A percentile compares a stretch with the other conserved stretches of the same genome.
Conservation (phyloP, 306 rosid genomes). For the Castanopsis chinensis region DNA sequence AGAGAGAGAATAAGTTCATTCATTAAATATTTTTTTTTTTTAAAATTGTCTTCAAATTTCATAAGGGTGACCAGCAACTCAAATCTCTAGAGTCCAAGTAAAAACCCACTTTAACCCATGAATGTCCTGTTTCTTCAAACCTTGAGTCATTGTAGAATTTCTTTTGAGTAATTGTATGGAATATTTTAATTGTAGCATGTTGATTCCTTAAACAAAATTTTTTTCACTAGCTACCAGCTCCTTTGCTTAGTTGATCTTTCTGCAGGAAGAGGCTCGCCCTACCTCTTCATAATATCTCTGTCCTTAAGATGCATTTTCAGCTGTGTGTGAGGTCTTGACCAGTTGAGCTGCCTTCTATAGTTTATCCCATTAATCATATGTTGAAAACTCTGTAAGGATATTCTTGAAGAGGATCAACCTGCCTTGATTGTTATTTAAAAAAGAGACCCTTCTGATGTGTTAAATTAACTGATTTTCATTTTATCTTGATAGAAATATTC, state of each 20-base stretch:
- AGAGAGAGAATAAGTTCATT: no score
- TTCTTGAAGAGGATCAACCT: no score
- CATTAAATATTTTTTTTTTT: no score
- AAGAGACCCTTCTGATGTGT: no score
- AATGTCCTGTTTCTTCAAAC: not conserved
- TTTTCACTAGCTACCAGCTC: not conserved
- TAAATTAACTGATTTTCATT: not conserved
- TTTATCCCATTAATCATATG: no score
- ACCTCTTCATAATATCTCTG: not conserved
- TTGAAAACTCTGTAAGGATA: no score
- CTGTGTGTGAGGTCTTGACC: not conserved
- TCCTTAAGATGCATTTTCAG: constrained; percentile 6
- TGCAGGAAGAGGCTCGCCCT: not conserved
- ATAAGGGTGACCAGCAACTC: no score
- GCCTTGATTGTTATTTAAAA: no score
- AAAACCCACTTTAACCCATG: not conserved
- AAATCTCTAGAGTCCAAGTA: no score
- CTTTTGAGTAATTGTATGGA: no score
- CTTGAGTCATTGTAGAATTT: not conserved
- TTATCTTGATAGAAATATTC: not conserved
- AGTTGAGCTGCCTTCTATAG: not conserved
- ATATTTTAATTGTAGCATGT: no score
- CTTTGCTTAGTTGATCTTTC: not conserved
- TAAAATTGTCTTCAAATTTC: no score
- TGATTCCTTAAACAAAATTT: not conserved